These are phyloP conservation scores for Leucaena leucocephala DNA, from an alignment of 306 rosid genomes.

Conservation along the genomic window DNA sequence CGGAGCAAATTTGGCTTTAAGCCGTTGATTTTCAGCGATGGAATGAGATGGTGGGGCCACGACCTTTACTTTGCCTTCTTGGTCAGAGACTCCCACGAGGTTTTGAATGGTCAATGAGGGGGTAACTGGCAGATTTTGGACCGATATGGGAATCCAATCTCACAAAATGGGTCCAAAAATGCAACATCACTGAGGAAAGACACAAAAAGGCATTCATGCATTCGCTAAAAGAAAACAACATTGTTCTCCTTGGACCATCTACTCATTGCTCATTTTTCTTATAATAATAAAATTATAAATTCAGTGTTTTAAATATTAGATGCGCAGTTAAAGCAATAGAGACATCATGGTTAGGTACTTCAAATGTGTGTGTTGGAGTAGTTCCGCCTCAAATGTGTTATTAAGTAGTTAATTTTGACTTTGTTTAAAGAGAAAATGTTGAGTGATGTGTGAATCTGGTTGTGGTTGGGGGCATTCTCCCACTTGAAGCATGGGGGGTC, in stretches of 20 bases:
- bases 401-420: too few species aligned
- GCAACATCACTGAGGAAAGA: constrained; percentile 2
- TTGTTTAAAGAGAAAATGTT: too few species aligned
- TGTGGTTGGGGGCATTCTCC: too few species aligned
- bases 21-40: not conserved
- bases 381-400: too few species aligned
- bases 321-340: too few species aligned
- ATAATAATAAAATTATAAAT: not conserved
- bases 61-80: not conserved
- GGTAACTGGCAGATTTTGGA: not conserved
- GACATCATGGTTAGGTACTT: too few species aligned
- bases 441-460: too few species aligned
- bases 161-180: not conserved
- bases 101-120: constrained; percentile 4
- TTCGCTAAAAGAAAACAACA: not conserved
- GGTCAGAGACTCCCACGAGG: constrained; percentile 2
- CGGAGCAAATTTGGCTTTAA: too few species aligned
- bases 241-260: constrained; percentile 10
- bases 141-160: constrained; percentile 26
- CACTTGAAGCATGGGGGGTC: too few species aligned
- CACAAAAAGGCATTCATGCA: constrained; percentile 8
- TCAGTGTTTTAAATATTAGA: not conserved
- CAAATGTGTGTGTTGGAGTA: too few species aligned
- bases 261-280: not conserved
- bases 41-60: not conserved